Percentiles rank a stretch among this genome's conserved stretches.
These are phyloP conservation scores for Zymoseptoria ardabiliae DNA, from an alignment of 2,329 filamentous ascomycete genomes.

Conservation along the genomic window DNA sequence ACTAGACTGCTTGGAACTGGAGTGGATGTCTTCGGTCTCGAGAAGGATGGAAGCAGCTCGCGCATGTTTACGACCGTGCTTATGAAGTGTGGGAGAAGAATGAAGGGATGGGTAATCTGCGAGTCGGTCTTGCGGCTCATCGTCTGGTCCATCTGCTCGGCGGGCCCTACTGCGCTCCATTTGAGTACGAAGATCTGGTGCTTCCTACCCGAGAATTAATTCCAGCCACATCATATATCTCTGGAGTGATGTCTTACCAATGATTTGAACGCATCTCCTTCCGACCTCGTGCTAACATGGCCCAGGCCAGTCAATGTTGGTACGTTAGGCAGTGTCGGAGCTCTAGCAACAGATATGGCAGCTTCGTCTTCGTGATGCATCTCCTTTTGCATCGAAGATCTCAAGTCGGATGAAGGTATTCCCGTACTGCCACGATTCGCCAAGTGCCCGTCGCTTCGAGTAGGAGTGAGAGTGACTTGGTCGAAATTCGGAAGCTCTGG, in stretches of 20 bases:
- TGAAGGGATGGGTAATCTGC: neutral
- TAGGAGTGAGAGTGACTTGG: neutral
- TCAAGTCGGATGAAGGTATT: neutral
- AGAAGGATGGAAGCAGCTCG: neutral
- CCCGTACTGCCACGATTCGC: neutral
- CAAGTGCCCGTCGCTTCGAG: neutral
- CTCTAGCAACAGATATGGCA: neutral
- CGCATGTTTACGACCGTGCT: neutral
- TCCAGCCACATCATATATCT: neutral
- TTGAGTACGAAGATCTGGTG: neutral
- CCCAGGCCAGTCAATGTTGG: neutral
- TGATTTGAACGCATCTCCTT: neutral
- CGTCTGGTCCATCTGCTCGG: neutral
- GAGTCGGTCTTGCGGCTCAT: neutral
- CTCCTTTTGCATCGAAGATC: neutral
- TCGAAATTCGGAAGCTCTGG: neutral
- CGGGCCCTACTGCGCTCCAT: neutral
- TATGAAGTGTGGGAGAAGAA: neutral
- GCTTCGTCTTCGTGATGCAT: neutral
- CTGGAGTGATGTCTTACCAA: neutral
- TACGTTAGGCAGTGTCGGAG: neutral
- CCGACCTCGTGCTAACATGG: neutral
- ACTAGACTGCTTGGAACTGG: neutral
- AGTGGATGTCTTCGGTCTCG: neutral
- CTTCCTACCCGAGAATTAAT: neutral